These are phyloP conservation scores for Raffaelea arxii DNA, from an alignment of 2,329 filamentous ascomycete genomes.

Conservation along the genomic window DNA sequence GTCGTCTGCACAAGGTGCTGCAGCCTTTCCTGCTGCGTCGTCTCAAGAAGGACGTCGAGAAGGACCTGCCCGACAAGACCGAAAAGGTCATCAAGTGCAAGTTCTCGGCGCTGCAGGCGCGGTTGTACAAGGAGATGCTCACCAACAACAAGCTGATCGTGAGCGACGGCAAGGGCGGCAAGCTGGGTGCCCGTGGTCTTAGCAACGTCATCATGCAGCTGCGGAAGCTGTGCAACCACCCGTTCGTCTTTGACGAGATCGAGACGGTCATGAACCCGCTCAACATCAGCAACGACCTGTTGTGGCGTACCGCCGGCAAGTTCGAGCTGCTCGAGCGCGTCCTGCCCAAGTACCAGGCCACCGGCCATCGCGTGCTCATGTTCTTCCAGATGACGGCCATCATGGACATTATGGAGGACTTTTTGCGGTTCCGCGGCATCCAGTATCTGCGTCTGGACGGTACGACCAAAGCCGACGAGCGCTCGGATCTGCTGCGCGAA, in stretches of 20 bases:
- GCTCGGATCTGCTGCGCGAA: constrained; percentile 75
- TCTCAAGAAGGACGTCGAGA: constrained; percentile 99
- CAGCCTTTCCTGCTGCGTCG: constrained; percentile 94
- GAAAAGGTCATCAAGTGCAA: constrained; percentile 99
- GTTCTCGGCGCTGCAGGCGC: constrained; percentile 87
- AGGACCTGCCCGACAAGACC: constrained; percentile 96
- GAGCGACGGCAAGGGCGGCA: constrained; percentile 89
- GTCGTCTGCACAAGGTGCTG: constrained; percentile 94
- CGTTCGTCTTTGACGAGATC: constrained; percentile 95
- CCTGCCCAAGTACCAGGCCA: constrained; percentile 83
- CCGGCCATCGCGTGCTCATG: constrained; percentile 93
- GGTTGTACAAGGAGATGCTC: constrained; percentile 94
- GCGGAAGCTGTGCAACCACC: constrained; percentile 97
- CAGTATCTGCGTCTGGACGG: constrained; percentile 89
- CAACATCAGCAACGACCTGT: constrained; percentile 77
- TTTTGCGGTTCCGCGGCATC: constrained; percentile 72
- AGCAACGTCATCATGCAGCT: constrained; percentile 99
- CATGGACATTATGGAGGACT: constrained; percentile 99
- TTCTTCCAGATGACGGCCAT: constrained; percentile 99
- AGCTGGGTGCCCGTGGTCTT: constrained; percentile 84
- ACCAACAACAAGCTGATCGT: constrained; percentile 92
- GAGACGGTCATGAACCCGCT: constrained; percentile 96
- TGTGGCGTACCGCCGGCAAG: constrained; percentile 95
- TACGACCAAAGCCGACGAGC: constrained; percentile 95
- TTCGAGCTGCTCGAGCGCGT: constrained; percentile 92